Conservation (phyloP, 2,329 filamentous ascomycete genomes). For the Fusarium kyushuense region DNA sequence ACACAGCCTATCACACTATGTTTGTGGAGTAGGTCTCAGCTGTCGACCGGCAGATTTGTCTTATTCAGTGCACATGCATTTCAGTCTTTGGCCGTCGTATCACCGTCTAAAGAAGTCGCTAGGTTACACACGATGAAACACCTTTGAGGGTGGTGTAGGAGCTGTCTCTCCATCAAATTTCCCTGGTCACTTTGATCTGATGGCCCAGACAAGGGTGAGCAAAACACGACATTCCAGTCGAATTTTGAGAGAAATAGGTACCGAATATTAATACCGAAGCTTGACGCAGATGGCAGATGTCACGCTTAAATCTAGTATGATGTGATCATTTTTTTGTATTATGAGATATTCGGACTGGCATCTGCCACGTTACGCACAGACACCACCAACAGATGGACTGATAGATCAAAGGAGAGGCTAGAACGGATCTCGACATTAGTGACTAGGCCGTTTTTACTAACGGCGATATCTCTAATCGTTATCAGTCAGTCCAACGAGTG, state of each 20-base stretch:
- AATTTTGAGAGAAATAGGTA: accelerated
- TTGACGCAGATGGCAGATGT: not conserved
- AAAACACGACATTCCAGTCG: not conserved
- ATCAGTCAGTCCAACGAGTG: not conserved
- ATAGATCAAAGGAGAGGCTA: not conserved
- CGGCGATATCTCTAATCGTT: not conserved
- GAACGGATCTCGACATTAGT: not conserved
- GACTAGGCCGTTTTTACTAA: not conserved
- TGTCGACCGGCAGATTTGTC: not conserved
- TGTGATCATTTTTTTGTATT: not conserved
- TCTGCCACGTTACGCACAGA: not conserved
- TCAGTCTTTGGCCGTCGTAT: not conserved
- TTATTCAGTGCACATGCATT: not conserved
- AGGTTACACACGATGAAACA: too few relatives aligned
- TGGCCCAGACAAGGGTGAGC: not conserved
- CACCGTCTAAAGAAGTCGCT: not conserved
- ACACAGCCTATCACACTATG: not conserved
- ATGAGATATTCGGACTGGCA: not conserved
- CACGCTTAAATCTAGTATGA: too few relatives aligned
- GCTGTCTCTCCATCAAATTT: not conserved
- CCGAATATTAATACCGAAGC: not conserved
- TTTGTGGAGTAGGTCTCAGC: not conserved
- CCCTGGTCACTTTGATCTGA: not conserved
- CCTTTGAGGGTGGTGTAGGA: not conserved
- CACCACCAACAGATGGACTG: not conserved